phyloP scores from a whole-genome alignment of 768 basidiomycete genomes.

The Hysterangium stoloniferum region DNA sequence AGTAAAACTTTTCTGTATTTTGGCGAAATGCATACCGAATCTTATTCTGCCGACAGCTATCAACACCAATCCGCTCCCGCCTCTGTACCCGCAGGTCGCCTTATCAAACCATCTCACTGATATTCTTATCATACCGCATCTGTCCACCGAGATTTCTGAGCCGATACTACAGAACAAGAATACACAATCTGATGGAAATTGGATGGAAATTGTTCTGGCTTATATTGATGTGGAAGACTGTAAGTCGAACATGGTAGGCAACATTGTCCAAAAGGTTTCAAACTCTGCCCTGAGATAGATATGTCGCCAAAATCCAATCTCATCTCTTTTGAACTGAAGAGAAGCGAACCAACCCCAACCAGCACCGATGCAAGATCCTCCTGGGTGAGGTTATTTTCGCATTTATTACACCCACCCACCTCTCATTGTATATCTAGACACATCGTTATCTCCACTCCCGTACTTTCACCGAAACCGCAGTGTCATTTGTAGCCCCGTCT shows the following conservation, averaged over 20 bases:
- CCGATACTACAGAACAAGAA: conserved; percentile 11
- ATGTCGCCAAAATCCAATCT: not conserved
- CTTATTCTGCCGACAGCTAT: conserved; percentile 28
- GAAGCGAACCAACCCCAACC: not conserved
- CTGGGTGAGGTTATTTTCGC: conserved; percentile 1
- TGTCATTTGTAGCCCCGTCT: conserved; percentile 2
- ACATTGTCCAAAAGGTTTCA: not conserved
- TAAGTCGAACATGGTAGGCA: conserved; percentile 24
- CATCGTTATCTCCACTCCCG: not conserved
- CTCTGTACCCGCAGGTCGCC: conserved; percentile 32
- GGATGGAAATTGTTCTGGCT: conserved; percentile 43
- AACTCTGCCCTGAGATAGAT: not conserved
- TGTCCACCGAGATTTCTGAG: not conserved
- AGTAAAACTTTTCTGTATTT: conserved; percentile 15
- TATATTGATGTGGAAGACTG: conserved; percentile 58
- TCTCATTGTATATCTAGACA: not conserved
- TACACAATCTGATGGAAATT: conserved; percentile 19
- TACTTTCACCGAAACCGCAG: not conserved
- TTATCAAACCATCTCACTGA: conserved; percentile 28
- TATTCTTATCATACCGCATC: conserved; percentile 36
- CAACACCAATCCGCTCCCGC: conserved; percentile 35
- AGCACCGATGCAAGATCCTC: not conserved
- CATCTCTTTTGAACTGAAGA: conserved; percentile 3
- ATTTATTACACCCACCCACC: not conserved
- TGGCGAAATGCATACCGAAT: not conserved